Percentiles rank a stretch among this genome's conserved stretches.
Conservation (phyloP, 768 basidiomycete genomes). For the Leccinum fibrillosum region DNA sequence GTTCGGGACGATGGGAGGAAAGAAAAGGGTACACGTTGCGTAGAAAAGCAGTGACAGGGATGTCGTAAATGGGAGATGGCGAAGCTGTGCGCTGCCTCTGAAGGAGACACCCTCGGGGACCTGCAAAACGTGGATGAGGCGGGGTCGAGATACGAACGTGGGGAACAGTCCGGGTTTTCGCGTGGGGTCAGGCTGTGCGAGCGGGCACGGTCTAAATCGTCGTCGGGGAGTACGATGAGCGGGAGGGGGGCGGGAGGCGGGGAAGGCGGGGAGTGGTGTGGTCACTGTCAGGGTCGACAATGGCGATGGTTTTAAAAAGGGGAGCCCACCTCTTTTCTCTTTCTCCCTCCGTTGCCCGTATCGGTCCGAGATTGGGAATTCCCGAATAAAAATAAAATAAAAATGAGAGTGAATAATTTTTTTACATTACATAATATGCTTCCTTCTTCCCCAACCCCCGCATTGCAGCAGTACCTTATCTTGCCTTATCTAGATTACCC, state of each 20-base stretch:
- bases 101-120: constrained; percentile 24
- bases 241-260: neutral
- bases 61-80: constrained; percentile 23
- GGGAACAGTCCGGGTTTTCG: constrained; percentile 16
- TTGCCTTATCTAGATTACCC: constrained; percentile 27
- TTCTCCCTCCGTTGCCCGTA: constrained; percentile 19
- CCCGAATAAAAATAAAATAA: constrained; percentile 2
- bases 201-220: neutral
- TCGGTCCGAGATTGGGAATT: constrained; percentile 25
- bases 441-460: constrained; percentile 14
- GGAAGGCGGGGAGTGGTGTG: neutral
- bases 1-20: constrained; percentile 12
- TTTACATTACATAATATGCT: constrained; percentile 10
- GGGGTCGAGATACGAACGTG: constrained; percentile 25
- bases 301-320: constrained; percentile 13
- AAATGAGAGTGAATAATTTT: neutral
- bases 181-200: neutral
- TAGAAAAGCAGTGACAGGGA: constrained; percentile 18
- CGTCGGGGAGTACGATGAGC: neutral
- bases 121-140: constrained; percentile 24
- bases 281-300: constrained; percentile 5
- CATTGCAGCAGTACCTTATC: constrained; percentile 22
- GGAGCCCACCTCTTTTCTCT: constrained; percentile 3
- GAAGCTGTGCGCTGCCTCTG: constrained; percentile 18
- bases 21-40: constrained; percentile 23